Percentiles rank a stretch among this genome's conserved stretches.
phyloP scores from a whole-genome alignment of 257 asterid genomes.

The Dorcoceras hygrometricum region DNA sequence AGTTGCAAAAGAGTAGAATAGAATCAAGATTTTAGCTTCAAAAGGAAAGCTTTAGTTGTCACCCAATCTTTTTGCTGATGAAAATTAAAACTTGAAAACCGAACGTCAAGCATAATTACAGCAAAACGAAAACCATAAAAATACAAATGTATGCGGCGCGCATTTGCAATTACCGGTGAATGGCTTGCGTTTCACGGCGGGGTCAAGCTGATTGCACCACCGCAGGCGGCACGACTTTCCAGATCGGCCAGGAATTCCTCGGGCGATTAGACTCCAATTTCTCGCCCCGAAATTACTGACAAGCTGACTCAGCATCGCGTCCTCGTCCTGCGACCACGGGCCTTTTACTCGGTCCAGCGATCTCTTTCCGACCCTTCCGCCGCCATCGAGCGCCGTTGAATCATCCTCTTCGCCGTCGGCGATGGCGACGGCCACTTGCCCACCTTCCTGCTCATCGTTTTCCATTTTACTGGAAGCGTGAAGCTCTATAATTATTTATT shows the following conservation, averaged over 20 bases:
- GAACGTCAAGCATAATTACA: neutral
- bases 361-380: slow-evolving; percentile 36
- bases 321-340: slow-evolving; percentile 94
- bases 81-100: neutral
- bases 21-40: neutral
- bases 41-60: neutral
- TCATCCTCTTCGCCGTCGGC: slow-evolving; percentile 34
- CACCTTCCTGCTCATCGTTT: slow-evolving; percentile 24
- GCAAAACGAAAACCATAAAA: neutral
- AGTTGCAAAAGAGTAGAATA: neutral
- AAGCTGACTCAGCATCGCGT: slow-evolving; percentile 58
- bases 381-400: slow-evolving; percentile 18
- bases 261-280: slow-evolving; percentile 86
- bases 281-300: slow-evolving; percentile 71
- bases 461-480: slow-evolving; percentile 29
- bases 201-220: slow-evolving; percentile 97
- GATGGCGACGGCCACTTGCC: slow-evolving; percentile 27
- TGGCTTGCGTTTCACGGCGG: slow-evolving; percentile 76
- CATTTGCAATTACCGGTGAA: slow-evolving; percentile 50
- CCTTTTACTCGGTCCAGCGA: slow-evolving; percentile 70
- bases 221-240: slow-evolving; percentile 94
- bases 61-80: neutral
- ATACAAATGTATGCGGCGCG: neutral
- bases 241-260: slow-evolving; percentile 84
- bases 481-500: neutral